These are phyloP conservation scores for Exophiala sideris DNA, from an alignment of 2,329 filamentous ascomycete genomes.

Conservation along the genomic window DNA sequence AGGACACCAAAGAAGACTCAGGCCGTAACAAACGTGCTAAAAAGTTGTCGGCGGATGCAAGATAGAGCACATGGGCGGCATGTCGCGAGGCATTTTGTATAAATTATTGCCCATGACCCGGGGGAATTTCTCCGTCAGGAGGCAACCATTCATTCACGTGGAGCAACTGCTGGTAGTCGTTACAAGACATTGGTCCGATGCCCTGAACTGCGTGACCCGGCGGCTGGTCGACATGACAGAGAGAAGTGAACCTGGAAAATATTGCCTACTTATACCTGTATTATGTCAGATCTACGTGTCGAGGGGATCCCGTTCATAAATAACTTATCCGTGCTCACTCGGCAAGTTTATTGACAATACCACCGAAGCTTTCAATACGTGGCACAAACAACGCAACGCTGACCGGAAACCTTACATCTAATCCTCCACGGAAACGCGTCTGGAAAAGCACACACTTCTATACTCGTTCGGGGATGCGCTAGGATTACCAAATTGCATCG, in stretches of 20 bases:
- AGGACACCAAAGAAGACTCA: slow-evolving; percentile 26
- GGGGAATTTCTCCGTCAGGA: too few species aligned
- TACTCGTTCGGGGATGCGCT: background rate
- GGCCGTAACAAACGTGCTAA: slow-evolving; percentile 21
- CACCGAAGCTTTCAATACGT: background rate
- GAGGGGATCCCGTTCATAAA: background rate
- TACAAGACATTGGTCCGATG: too few species aligned
- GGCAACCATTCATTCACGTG: too few species aligned
- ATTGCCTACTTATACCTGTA: background rate
- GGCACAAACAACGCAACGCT: background rate
- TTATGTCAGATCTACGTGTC: slow-evolving; percentile 2
- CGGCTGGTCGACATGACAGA: too few species aligned
- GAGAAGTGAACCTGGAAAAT: background rate
- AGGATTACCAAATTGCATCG: background rate
- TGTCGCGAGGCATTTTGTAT: slow-evolving; percentile 1
- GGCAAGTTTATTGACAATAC: slow-evolving; percentile 2
- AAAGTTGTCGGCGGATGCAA: slow-evolving; percentile 22
- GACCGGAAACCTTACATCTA: background rate
- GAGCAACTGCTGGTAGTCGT: too few species aligned
- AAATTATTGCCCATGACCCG: too few species aligned
- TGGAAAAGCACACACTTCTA: background rate
- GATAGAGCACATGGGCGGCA: slow-evolving; percentile 1
- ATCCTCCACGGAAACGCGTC: background rate
- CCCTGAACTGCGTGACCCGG: too few species aligned
- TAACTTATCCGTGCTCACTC: background rate